phyloP scores from a whole-genome alignment of 1,284 basidiomycete species.

The Naganishia cerealis region DNA sequence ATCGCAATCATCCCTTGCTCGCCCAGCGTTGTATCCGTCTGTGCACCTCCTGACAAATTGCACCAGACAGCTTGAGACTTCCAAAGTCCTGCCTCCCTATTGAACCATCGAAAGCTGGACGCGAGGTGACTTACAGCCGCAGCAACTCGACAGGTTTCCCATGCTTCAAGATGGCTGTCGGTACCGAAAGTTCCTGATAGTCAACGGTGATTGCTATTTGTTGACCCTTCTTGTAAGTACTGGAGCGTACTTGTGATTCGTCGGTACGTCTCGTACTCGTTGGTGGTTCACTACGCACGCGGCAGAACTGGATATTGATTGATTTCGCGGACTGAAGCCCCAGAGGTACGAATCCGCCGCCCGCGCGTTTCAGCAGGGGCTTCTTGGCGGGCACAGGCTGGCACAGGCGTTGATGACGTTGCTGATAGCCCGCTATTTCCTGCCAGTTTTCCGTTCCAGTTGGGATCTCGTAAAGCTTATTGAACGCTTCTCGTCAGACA shows the following conservation, averaged over 20 bases:
- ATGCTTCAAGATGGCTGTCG: conserved; percentile 16
- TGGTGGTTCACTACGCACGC: background rate
- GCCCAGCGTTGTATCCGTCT: background rate
- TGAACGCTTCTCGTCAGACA: no score
- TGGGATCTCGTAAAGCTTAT: background rate
- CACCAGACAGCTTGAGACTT: background rate
- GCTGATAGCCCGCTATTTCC: background rate
- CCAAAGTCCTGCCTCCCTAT: background rate
- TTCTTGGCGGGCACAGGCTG: background rate
- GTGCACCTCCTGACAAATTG: background rate
- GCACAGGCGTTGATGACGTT: conserved; percentile 23
- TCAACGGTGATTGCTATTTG: background rate
- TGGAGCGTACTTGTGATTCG: background rate
- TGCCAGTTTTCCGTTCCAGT: background rate
- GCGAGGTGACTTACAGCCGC: conserved; percentile 28
- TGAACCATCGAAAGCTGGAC: background rate
- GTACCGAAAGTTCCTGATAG: conserved; percentile 12
- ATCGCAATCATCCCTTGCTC: background rate
- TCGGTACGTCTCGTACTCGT: background rate
- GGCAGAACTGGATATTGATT: background rate
- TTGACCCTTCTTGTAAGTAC: background rate
- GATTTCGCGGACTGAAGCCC: conserved; percentile 4
- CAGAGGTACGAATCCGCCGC: background rate
- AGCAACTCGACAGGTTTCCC: conserved; percentile 34
- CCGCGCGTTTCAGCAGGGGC: conserved; percentile 13